Percentiles rank a stretch among this genome's conserved stretches.
phyloP scores from a whole-genome alignment of 2,329 filamentous ascomycete species.

The Shiraia sp. region DNA sequence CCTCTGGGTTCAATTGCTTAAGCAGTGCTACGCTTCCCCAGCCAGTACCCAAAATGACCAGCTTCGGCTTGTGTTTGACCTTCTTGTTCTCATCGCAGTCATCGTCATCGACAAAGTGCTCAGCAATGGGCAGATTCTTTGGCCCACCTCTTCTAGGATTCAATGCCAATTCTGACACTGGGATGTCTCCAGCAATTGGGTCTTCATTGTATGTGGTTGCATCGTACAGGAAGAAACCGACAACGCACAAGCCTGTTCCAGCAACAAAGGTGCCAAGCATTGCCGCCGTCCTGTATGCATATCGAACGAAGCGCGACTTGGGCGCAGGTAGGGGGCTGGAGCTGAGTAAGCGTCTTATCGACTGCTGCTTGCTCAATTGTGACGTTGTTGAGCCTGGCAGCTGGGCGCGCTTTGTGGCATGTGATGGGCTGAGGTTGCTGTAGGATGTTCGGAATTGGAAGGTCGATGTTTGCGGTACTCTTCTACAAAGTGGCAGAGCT shows the following conservation, averaged over 20 bases:
- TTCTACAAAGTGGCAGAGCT: conserved; percentile 15
- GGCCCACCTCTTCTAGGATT: conserved; percentile 82
- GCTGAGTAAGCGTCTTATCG: conserved; percentile 30
- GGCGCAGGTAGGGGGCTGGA: conserved; percentile 37
- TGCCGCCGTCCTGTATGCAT: conserved; percentile 71
- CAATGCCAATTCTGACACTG: conserved; percentile 82
- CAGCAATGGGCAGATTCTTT: conserved; percentile 91
- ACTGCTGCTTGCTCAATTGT: conserved; percentile 18
- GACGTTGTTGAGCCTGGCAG: conserved; percentile 18
- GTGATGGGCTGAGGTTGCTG: conserved; percentile 29
- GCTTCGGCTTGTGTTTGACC: conserved; percentile 84
- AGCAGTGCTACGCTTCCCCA: conserved; percentile 93
- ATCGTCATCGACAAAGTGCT: conserved; percentile 86
- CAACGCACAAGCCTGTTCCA: conserved; percentile 68
- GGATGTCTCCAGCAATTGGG: conserved; percentile 68
- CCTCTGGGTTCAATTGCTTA: conserved; percentile 85
- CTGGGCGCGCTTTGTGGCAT: conserved; percentile 26
- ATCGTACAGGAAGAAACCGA: conserved; percentile 93
- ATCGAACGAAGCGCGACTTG: conserved; percentile 49
- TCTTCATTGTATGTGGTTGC: conserved; percentile 84
- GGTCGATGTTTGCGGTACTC: conserved; percentile 10
- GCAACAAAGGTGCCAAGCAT: conserved; percentile 75
- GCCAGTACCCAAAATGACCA: conserved; percentile 90
- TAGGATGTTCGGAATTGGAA: conserved; percentile 28
- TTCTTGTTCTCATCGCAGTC: conserved; percentile 71